Evolutionary conservation across 1,284 basidiomycete genomes (phyloP), one percentile per base, ranked within the genome.

Genomic region (Apiotrichum mycotoxinovorans): DNA sequence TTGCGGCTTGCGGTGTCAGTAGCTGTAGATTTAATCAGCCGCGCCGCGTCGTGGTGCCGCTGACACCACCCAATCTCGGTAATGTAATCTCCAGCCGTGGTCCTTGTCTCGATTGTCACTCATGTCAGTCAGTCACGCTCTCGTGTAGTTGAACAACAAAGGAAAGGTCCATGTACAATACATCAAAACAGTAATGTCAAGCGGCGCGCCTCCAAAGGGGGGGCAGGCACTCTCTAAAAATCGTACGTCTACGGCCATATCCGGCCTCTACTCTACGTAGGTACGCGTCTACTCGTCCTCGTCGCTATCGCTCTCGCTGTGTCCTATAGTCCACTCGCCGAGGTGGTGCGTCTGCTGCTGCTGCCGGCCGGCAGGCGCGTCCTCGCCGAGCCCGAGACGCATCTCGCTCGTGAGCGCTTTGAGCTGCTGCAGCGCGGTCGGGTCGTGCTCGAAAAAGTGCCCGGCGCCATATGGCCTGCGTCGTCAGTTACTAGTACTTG

Each of bases 401-500:
- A 72, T 37, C 48, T 72, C 69, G n/a, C 35, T 51, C 14, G 68
- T 72, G n/a, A 72, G 47, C 20, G 50, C 37, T 38, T 60, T 47
- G 25, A 72, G 52, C 18, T 61, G 38, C 34, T 66, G 64, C 18
- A 73, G 48, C 20, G 67, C 64, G 0, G 41, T 46, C 3, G 58
- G 50, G 52, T 73, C 70, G 46, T 71, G 66, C 11, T 59, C 59
- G 51, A 70, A 74, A 40, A 61, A 67, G 54, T 74, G 71, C 3
- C 72, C 72, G 0, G 63, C 56, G 23, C 60, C 56, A 23, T 56
- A 48, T 2, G 25, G 43, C 38, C 48, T 57, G 34, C 62, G 60
- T 15, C 41, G 38, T 42, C 34, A 43, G 42, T 26, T 26, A n/a
- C n/a, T n/a, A n/a, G n/a, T 15, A 15, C 2, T 4, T 27, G 14